Evolutionary conservation across 768 basidiomycete species (phyloP).

Genomic region (Boletus patriciae): DNA sequence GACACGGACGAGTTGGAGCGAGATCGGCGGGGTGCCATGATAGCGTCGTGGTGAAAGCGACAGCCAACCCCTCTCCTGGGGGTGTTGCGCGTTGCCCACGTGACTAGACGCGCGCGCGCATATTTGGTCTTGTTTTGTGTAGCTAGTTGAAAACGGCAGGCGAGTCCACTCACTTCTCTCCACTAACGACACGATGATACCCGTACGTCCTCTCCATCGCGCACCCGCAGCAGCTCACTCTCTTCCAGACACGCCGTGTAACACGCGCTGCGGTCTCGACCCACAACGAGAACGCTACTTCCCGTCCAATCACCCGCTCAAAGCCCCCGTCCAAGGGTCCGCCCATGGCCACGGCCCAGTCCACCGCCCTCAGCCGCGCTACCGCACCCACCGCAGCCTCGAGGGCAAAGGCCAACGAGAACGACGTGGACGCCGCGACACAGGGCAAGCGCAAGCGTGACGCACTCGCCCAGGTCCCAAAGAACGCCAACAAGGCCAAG

Average conservation of each 20-base stretch:
- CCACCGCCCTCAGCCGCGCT: constrained; percentile 41
- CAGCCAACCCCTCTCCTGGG: constrained; percentile 15
- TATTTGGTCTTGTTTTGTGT: constrained; percentile 39
- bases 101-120: constrained; percentile 39
- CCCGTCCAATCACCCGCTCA: constrained; percentile 60
- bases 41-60: not conserved
- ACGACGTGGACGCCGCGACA: constrained; percentile 46
- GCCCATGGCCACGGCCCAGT: constrained; percentile 37
- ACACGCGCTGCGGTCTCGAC: constrained; percentile 54
- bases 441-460: constrained; percentile 75
- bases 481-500: constrained; percentile 46
- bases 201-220: constrained; percentile 33
- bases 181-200: constrained; percentile 39
- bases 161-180: constrained; percentile 33
- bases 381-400: constrained; percentile 42
- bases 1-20: constrained; percentile 31
- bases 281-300: constrained; percentile 69
- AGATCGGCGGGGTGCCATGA: constrained; percentile 26
- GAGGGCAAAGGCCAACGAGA: constrained; percentile 37
- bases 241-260: constrained; percentile 59
- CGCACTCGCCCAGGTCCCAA: constrained; percentile 68
- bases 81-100: constrained; percentile 28
- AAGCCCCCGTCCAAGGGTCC: constrained; percentile 48
- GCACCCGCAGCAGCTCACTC: not conserved
- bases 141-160: constrained; percentile 38